Evolutionary conservation across 2,329 filamentous ascomycete genomes (phyloP), one percentile per base, ranked within the genome.

Genomic region (Penicillium sp.): DNA sequence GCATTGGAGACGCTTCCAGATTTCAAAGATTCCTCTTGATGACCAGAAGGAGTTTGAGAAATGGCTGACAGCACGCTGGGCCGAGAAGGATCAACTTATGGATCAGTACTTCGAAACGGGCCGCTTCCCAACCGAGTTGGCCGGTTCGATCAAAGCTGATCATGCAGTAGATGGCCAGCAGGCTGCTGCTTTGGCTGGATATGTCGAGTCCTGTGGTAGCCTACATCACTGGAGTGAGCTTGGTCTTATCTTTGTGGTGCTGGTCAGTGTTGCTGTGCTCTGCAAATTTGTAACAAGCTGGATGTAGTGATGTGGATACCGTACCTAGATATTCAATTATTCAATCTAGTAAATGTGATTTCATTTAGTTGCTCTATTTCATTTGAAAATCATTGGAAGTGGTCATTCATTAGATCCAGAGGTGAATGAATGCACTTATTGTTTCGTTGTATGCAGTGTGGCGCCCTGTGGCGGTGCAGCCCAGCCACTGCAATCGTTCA

Each of bases 31-130:
- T 42, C 93, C 93, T 0, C 82, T 96, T 10, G 82, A 91, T 32
- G 84, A 88, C 63, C 81, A 83, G 16, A 82, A 88, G 39, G 79
- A 83, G 7, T 99, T 99, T 67, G 91, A 95, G 55, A 67, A 81
- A 3, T 99, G 94, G 94, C 80, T 97, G 29, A 83, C 87, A 32
- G 86, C 90, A 55, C 84, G 92, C 43, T 99, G 94, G 94, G 84
- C 87, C 49, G 92, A 96, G 71, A 99, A 99, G 73, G 93, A 99
- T 66, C 85, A 85, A 31, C 80, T 97, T 44, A 84, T 99, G 69
- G 92, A 97, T 64, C 84, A 91, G 62, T 97, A 91, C 71, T 78
- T 88, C 53, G 80, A 82, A 16, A 92, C 87, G 2, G 91, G 89
- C 3, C 83, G 87, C 20, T 96, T 97, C 67, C 94, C 94, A 0